Evolutionary conservation across 164 flowering plant species (phyloP).

Genomic region (Taxillus chinensis): DNA sequence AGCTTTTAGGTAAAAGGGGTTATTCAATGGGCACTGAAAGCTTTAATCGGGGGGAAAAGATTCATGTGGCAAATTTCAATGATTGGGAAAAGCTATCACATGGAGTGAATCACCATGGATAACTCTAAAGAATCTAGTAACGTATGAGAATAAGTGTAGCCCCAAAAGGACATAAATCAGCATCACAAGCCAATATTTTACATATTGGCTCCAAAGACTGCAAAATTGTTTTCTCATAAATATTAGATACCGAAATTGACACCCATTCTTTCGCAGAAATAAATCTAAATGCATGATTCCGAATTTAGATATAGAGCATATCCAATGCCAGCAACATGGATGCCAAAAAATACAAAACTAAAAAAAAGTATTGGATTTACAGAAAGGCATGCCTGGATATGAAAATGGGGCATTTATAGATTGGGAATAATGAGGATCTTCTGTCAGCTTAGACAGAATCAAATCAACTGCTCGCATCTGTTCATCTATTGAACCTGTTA

Average conservation of each 20-base stretch:
- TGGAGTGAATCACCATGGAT: too few species aligned
- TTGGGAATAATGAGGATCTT: slow-evolving; percentile 75
- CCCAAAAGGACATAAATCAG: neutral
- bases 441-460: slow-evolving; percentile 65
- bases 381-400: slow-evolving; percentile 57
- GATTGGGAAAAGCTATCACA: too few species aligned
- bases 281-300: neutral
- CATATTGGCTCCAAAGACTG: neutral
- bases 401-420: slow-evolving; percentile 64
- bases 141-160: too few species aligned
- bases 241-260: neutral
- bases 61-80: too few species aligned
- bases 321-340: neutral
- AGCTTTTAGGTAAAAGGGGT: too few species aligned
- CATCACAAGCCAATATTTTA: neutral
- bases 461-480: slow-evolving; percentile 74
- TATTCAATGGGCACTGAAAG: too few species aligned
- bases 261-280: too few species aligned
- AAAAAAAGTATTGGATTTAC: too few species aligned
- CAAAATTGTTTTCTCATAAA: neutral
- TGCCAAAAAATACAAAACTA: too few species aligned
- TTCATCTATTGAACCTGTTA: slow-evolving; percentile 73
- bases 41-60: too few species aligned
- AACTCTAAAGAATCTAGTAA: too few species aligned
- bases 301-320: neutral